Evolutionary conservation across 768 basidiomycete species (phyloP), one percentile per base, ranked within the genome.

Genomic region (Chalciporus piperatus): DNA sequence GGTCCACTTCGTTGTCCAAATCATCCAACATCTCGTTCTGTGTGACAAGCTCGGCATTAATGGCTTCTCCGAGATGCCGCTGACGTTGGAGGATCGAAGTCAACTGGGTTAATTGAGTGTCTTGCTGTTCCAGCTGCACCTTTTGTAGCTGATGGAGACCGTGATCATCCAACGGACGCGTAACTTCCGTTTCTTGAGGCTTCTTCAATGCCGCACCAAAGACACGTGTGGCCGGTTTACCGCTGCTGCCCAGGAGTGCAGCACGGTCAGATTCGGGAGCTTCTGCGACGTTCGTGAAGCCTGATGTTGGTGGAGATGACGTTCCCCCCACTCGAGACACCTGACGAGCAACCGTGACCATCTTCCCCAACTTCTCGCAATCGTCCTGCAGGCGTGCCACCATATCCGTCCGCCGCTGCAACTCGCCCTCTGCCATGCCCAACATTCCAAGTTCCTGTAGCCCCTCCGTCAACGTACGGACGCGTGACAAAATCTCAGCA

Each of bases 381-480:
- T 98, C 95, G 65, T 94, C 92, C 70, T 89, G 87, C 59, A 98
- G 73, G 52, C 87, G 77, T 48, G 85, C 88, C 45, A 94, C 84
- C 85, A 97, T 85, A 62, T 94, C 95, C 54, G 86, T 86, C 55
- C 96, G 77, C 50, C 96, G 75, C 70, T 88, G 85, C 61, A 92
- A 74, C 76, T 98, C 96, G n/a, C 96, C 96, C 67, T 92, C 84
- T 57, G 82, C 86, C 79, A 98, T 80, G 33, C 89, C 92, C 38
- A 74, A 73, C 67, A 82, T 68, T 8, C 75, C 87, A 33, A 91
- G 75, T 37, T 74, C 78, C 59, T 80, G 75, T 60, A 95, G 71
- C 10, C 85, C 92, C 58, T 76, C 75, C 17, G 83, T 88, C 13
- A 98, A 76, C 2, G 67, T 76, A 5, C 84, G 83, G 19, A 95